Conservation (phyloP, 192 early-diverging fungal genomes). For the Backusella circina region DNA sequence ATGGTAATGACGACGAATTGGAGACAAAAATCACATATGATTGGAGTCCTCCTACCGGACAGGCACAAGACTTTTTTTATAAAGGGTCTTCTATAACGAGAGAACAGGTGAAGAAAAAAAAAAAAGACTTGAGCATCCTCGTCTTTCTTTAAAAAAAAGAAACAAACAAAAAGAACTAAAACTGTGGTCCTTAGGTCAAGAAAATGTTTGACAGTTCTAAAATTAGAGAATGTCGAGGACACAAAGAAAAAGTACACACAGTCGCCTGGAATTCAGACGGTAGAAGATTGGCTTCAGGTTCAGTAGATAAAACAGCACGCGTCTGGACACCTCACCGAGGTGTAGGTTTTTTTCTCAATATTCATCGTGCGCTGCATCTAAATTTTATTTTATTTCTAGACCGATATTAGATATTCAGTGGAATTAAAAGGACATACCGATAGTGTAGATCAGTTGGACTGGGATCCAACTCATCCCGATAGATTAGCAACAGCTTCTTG, state of each 20-base stretch:
- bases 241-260: conserved; percentile 59
- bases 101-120: no score
- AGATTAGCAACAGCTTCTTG: conserved; percentile 70
- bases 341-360: conserved; percentile 26
- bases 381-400: no score
- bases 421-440: conserved; percentile 75
- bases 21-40: conserved; percentile 18
- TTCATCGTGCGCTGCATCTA: no score
- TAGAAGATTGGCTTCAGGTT: conserved; percentile 63
- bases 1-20: background rate
- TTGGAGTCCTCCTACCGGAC: conserved; percentile 26
- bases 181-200: conserved; percentile 30
- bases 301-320: conserved; percentile 69
- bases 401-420: conserved; percentile 52
- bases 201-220: conserved; percentile 37
- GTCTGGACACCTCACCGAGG: conserved; percentile 64
- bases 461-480: conserved; percentile 74
- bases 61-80: conserved; percentile 11
- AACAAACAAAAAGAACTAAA: background rate
- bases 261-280: conserved; percentile 77
- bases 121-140: background rate
- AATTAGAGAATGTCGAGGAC: conserved; percentile 50
- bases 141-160: background rate
- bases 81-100: conserved; percentile 8
- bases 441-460: conserved; percentile 74